phyloP scores from a whole-genome alignment of 2,329 filamentous ascomycete species.

The Camillea tinctor region DNA sequence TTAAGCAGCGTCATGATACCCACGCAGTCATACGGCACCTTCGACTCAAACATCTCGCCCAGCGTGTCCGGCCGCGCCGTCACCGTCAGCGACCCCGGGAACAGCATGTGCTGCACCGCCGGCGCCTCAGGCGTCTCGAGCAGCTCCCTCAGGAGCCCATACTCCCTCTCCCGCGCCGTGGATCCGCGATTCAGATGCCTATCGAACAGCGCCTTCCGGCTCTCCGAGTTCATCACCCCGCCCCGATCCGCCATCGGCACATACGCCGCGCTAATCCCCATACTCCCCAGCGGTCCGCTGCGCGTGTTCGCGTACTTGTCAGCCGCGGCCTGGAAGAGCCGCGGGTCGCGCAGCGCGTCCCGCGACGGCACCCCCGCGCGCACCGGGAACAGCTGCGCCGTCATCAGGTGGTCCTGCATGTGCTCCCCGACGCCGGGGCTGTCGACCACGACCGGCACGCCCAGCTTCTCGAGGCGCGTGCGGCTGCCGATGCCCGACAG shows the following conservation, averaged over 20 bases:
- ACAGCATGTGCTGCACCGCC: conserved; percentile 35
- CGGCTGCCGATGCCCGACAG: conserved; percentile 38
- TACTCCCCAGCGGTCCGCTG: conserved; percentile 38
- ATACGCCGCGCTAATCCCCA: conserved; percentile 38
- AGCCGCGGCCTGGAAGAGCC: conserved; percentile 30
- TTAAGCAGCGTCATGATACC: conserved; percentile 57
- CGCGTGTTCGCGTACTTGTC: conserved; percentile 37
- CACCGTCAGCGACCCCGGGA: conserved; percentile 32
- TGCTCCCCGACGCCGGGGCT: conserved; percentile 45
- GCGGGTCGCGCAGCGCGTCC: conserved; percentile 36
- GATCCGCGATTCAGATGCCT: conserved; percentile 17
- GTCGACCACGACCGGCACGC: conserved; percentile 38
- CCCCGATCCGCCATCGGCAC: conserved; percentile 31
- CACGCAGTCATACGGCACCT: conserved; percentile 48
- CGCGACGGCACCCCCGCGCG: conserved; percentile 37
- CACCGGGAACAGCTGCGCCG: conserved; percentile 39
- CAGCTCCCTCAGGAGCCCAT: conserved; percentile 29
- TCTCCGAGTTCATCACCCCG: conserved; percentile 26
- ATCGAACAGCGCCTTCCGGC: conserved; percentile 27
- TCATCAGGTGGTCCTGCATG: conserved; percentile 45
- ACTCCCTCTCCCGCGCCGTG: conserved; percentile 14
- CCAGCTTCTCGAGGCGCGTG: conserved; percentile 39
- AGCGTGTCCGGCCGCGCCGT: conserved; percentile 28
- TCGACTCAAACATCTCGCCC: conserved; percentile 25
- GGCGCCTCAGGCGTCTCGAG: conserved; percentile 31